Conservation (phyloP, 2,329 filamentous ascomycete species). For the Claviceps spartinae region DNA sequence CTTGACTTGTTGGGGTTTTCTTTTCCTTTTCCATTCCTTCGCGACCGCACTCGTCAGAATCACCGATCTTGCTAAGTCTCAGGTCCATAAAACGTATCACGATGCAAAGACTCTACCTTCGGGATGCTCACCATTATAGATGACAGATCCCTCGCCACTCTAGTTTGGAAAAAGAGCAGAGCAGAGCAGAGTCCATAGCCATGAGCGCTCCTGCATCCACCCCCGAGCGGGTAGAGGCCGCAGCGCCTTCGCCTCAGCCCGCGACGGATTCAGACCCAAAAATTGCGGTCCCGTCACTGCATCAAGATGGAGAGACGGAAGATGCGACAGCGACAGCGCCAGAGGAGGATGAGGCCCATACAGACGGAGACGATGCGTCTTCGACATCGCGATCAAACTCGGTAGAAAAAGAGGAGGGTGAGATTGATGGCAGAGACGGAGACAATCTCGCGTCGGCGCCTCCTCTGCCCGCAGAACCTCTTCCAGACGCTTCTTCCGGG, state of each 20-base stretch:
- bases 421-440: slow-evolving; percentile 1
- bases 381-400: background rate
- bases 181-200: slow-evolving; percentile 1
- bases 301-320: slow-evolving; percentile 7
- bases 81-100: slow-evolving; percentile 27
- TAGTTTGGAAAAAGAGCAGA: slow-evolving; percentile 4
- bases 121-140: slow-evolving; percentile 25
- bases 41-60: background rate
- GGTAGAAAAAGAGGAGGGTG: slow-evolving; percentile 3
- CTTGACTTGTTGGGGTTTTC: background rate
- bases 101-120: slow-evolving; percentile 16
- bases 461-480: slow-evolving; percentile 24
- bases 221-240: background rate
- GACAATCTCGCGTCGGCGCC: slow-evolving; percentile 5
- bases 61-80: slow-evolving; percentile 16
- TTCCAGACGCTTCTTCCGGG: slow-evolving; percentile 7
- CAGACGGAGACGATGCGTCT: background rate
- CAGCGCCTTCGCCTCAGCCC: slow-evolving; percentile 6
- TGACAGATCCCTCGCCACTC: slow-evolving; percentile 12
- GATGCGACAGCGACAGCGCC: background rate
- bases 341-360: background rate
- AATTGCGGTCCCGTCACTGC: slow-evolving; percentile 3
- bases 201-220: slow-evolving; percentile 4
- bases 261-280: slow-evolving; percentile 2
- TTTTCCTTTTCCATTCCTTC: background rate